Evolutionary conservation across 805 yeast genomes (phyloP).

Genomic region (Yarrowia yakushimensis): DNA sequence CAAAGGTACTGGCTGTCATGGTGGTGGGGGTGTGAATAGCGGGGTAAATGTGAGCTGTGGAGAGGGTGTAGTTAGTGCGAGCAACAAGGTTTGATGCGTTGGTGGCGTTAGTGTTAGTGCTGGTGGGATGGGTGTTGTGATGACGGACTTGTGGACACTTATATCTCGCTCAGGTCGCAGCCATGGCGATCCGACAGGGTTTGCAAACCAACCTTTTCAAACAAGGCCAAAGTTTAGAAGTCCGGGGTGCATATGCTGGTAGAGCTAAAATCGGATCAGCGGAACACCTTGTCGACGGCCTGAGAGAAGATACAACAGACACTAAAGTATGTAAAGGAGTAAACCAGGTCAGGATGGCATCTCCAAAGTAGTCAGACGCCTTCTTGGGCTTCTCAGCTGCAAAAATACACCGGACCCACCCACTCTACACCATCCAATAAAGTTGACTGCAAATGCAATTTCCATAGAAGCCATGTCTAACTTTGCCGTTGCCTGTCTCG

Average conservation of each 20-base stretch:
- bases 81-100: background rate
- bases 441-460: background rate
- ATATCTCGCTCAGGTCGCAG: background rate
- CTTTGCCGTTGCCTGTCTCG: background rate
- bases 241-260: conserved; percentile 23
- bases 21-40: background rate
- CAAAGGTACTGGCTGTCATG: conserved; percentile 44
- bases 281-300: background rate
- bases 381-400: no score
- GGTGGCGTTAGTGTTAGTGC: background rate
- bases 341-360: no score
- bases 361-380: no score
- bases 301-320: background rate
- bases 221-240: conserved; percentile 16
- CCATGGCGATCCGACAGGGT: conserved; percentile 13
- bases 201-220: conserved; percentile 7
- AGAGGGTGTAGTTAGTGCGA: background rate
- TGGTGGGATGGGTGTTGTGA: background rate
- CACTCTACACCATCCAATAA: background rate
- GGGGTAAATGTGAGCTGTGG: no score
- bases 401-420: background rate
- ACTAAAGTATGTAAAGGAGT: background rate
- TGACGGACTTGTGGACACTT: background rate
- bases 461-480: background rate
- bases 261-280: conserved; percentile 24